Percentiles rank a stretch among this genome's conserved stretches.
phyloP scores from a whole-genome alignment of 352 stramenopile genomes.

The Phytophthora fragariae region DNA sequence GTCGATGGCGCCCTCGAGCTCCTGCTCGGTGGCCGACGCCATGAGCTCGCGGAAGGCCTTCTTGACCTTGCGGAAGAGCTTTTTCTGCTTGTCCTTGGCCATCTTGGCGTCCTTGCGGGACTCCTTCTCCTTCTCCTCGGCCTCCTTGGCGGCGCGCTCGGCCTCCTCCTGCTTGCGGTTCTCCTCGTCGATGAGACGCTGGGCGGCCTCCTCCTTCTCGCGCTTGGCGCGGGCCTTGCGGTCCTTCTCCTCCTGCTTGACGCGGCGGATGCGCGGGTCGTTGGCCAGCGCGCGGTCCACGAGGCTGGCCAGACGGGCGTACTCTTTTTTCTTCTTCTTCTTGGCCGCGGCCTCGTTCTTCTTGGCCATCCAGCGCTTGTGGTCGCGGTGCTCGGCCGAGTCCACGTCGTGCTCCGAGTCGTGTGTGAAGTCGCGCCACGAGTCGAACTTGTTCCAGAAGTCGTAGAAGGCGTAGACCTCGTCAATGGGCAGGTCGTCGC shows the following conservation, averaged over 20 bases:
- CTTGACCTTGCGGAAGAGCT: constrained; percentile 85
- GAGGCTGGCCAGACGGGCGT: constrained; percentile 79
- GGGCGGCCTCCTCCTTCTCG: constrained; percentile 78
- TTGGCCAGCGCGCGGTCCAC: constrained; percentile 80
- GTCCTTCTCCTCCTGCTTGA: constrained; percentile 89
- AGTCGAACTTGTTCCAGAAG: constrained; percentile 92
- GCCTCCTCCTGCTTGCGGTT: constrained; percentile 69
- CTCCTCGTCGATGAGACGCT: constrained; percentile 74
- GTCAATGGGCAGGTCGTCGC: constrained; percentile 68
- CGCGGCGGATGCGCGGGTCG: constrained; percentile 80
- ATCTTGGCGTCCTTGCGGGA: constrained; percentile 76
- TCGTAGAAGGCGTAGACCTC: constrained; percentile 87
- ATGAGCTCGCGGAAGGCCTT: constrained; percentile 87
- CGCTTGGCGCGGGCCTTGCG: constrained; percentile 78
- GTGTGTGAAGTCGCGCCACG: constrained; percentile 87
- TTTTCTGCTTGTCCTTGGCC: constrained; percentile 88
- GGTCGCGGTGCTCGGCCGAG: constrained; percentile 83
- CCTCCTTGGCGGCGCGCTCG: constrained; percentile 52
- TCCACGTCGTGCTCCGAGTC: constrained; percentile 89
- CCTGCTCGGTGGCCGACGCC: constrained; percentile 64
- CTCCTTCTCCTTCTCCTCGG: constrained; percentile 77
- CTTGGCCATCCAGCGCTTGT: constrained; percentile 91
- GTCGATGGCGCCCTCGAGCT: constrained; percentile 65
- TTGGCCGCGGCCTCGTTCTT: constrained; percentile 87
- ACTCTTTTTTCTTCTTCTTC: constrained; percentile 92